A percentile compares a stretch with the other conserved stretches of the same genome.
These are phyloP conservation scores for Neurospora sp. DNA, from an alignment of 495 filamentous ascomycete genomes.

Conservation along the genomic window DNA sequence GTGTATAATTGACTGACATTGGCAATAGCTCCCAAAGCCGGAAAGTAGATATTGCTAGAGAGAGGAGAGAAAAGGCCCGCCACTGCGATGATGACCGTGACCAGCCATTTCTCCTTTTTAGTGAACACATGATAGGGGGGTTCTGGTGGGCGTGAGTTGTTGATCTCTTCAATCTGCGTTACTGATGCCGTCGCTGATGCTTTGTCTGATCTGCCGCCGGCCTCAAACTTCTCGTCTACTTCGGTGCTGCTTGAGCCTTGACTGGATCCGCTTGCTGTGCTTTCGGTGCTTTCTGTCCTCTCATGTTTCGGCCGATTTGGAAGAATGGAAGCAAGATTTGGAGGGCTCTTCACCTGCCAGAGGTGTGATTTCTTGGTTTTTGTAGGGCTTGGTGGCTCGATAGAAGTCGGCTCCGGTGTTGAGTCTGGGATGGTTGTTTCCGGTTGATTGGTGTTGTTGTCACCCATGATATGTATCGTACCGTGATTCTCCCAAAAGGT, in stretches of 20 bases:
- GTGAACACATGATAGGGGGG: conserved; percentile 23
- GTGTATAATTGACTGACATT: neutral
- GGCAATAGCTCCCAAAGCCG: conserved; percentile 18
- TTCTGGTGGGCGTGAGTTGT: neutral
- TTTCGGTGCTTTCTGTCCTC: neutral
- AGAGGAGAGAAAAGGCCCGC: conserved; percentile 32
- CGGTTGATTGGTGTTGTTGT: neutral
- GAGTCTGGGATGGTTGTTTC: neutral
- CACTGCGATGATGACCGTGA: conserved; percentile 28
- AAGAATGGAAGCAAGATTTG: neutral
- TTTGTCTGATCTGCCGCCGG: neutral
- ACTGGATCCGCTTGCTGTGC: neutral
- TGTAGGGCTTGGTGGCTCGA: neutral
- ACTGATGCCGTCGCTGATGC: neutral
- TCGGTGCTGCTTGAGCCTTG: neutral
- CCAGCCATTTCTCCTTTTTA: conserved; percentile 20
- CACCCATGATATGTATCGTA: neutral
- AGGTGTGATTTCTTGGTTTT: neutral
- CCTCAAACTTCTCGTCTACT: neutral
- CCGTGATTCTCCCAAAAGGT: neutral
- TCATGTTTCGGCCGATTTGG: neutral
- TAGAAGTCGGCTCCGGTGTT: neutral
- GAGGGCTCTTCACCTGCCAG: neutral
- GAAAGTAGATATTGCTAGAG: conserved; percentile 28
- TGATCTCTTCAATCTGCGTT: neutral